Evolutionary conservation across 2,329 filamentous ascomycete genomes (phyloP), one percentile per base, ranked within the genome.

Genomic region (Colletotrichum sansevieriae): DNA sequence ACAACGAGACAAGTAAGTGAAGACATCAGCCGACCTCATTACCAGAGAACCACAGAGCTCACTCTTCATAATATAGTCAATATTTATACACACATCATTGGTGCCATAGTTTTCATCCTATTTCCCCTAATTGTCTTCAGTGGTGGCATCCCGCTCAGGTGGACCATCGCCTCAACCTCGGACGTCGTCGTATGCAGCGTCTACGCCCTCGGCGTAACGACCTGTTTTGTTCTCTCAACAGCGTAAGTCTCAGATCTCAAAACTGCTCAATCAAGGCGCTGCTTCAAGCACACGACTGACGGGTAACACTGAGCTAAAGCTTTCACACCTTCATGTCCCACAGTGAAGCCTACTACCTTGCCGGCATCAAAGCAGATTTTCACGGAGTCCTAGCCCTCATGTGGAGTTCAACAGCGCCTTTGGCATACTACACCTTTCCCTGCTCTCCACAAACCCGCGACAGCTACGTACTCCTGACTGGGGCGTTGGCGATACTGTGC

Each of bases 341-440:
- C 71, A 87, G 83, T 58, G 78, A 82, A 8, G 72, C 77, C 6
- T 80, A 86, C 13, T 83, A 83, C 43, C 78, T 78, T 11, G 81
- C 85, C 66, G 87, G 87, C 6, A 87, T 89, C 69, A 84, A 87
- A 72, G 77, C 90, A 33, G 89, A 91, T 74, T 88, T 90, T 71
- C 82, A 88, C 49, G 88, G 88, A 8, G 87, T 91, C 49, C 82
- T 91, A 2, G 79, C 87, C 7, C 76, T 91, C 67, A 90, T 90
- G 77, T 91, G 87, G 86, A 85, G 85, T 4, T 84, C 84, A 66
- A 89, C 87, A 54, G 80, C 90, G 7, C 88, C 88, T 4, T 83
- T 86, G 1, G 78, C 90, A n/a, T 87, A 86, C 73, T 87, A 87
- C 73, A 82, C 80, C 3, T 87, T 89, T 56, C 63, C 71, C 79